Percentiles rank a stretch among this genome's conserved stretches.
phyloP scores from a whole-genome alignment of 352 stramenopile species.

The Aphanomyces stellatus region DNA sequence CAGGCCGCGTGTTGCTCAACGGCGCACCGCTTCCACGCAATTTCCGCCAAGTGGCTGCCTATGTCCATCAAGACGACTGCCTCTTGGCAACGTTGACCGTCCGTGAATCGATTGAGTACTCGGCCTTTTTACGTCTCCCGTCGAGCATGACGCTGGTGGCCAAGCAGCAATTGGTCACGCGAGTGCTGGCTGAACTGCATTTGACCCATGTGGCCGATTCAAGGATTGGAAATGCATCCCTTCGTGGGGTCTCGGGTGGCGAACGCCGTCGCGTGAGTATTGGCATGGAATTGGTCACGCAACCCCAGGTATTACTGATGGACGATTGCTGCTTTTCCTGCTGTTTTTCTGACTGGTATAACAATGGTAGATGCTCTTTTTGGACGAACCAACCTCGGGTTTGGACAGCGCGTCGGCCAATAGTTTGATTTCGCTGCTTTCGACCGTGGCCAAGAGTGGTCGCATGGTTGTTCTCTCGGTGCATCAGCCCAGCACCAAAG shows the following conservation, averaged over 20 bases:
- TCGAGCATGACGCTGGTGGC: slow-evolving; percentile 34
- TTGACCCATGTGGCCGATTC: slow-evolving; percentile 54
- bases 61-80: slow-evolving; percentile 83
- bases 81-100: slow-evolving; percentile 77
- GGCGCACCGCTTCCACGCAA: slow-evolving; percentile 37
- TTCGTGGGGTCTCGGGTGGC: slow-evolving; percentile 88
- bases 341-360: slow-evolving; percentile 15
- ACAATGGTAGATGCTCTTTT: slow-evolving; percentile 66
- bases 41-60: slow-evolving; percentile 71
- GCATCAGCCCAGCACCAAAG: slow-evolving; percentile 86
- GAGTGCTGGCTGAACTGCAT: slow-evolving; percentile 61
- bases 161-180: slow-evolving; percentile 61
- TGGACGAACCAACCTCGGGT: slow-evolving; percentile 90
- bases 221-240: slow-evolving; percentile 31
- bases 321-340: slow-evolving; percentile 17
- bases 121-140: slow-evolving; percentile 61
- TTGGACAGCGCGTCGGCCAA: slow-evolving; percentile 88
- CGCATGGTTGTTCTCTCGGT: slow-evolving; percentile 81
- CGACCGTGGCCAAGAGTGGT: slow-evolving; percentile 68
- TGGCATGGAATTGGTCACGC: slow-evolving; percentile 90
- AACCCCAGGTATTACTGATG: slow-evolving; percentile 34
- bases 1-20: slow-evolving; percentile 57
- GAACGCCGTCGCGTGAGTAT: slow-evolving; percentile 90
- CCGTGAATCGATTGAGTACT: slow-evolving; percentile 77
- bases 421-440: slow-evolving; percentile 84